These are phyloP conservation scores for Jaltomata sinuosa DNA, from an alignment of 257 asterid genomes.

Conservation along the genomic window DNA sequence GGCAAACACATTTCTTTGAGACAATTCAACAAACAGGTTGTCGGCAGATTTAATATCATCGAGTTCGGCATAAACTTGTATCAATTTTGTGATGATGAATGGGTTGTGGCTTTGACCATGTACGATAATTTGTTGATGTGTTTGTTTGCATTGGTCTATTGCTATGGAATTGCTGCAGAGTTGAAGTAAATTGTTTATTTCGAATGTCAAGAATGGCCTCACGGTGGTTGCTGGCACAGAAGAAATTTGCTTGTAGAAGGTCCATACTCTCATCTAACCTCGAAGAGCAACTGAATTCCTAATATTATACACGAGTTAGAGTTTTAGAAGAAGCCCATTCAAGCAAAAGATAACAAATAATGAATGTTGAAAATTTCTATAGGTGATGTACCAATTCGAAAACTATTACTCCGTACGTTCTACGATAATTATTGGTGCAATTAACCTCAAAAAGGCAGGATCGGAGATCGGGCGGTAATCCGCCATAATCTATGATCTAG, in stretches of 20 bases:
- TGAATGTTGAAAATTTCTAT: too few species aligned
- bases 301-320: not conserved
- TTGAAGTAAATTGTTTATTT: conserved; percentile 20
- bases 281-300: not conserved
- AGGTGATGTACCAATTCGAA: too few species aligned
- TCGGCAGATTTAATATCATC: conserved; percentile 12
- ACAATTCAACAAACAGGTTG: conserved; percentile 25
- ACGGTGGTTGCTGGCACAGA: not conserved
- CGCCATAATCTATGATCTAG: too few species aligned
- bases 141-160: conserved; percentile 16
- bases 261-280: conserved; percentile 11
- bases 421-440: too few species aligned
- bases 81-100: conserved; percentile 23
- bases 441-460: too few species aligned
- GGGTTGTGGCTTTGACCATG: conserved; percentile 7
- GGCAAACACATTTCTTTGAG: conserved; percentile 29
- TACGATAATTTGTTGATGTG: conserved; percentile 21
- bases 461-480: too few species aligned
- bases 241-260: not conserved
- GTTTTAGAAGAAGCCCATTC: not conserved
- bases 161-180: conserved; percentile 15
- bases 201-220: not conserved
- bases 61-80: conserved; percentile 16
- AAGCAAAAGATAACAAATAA: too few species aligned
- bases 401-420: too few species aligned